A percentile compares a stretch with the other conserved stretches of the same genome.
Evolutionary conservation across 257 asterid genomes (phyloP).

Genomic region (Solanum chilense): DNA sequence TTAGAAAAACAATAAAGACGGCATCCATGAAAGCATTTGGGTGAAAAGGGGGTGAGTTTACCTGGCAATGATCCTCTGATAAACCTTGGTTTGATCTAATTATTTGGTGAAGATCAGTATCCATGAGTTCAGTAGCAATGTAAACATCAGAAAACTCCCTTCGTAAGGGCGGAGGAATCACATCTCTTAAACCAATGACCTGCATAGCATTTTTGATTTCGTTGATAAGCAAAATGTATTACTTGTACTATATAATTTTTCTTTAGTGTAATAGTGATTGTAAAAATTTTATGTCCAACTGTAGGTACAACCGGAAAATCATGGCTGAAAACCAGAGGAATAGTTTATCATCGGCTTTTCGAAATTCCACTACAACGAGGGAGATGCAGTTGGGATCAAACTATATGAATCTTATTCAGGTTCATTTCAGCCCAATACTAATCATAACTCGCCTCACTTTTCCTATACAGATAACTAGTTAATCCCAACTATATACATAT

Average conservation of each 20-base stretch:
- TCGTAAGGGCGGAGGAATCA: slow-evolving; percentile 88
- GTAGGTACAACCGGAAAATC: not conserved
- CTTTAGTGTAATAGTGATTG: too few species aligned
- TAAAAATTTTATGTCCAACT: too few species aligned
- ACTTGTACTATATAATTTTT: not conserved
- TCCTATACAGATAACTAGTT: not conserved
- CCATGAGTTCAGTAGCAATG: slow-evolving; percentile 75
- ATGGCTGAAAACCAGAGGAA: not conserved
- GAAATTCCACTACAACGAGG: not conserved
- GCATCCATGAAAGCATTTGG: not conserved
- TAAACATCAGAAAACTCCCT: slow-evolving; percentile 84
- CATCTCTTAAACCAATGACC: slow-evolving; percentile 73
- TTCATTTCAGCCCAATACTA: not conserved
- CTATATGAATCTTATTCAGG: not conserved
- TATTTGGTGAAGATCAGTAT: slow-evolving; percentile 97
- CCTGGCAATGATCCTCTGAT: slow-evolving; percentile 96
- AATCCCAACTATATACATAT: not conserved
- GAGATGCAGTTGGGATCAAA: not conserved
- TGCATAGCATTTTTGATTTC: slow-evolving; percentile 9
- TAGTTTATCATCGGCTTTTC: not conserved
- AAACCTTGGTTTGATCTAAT: slow-evolving; percentile 86
- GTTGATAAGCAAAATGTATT: not conserved
- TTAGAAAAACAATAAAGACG: not conserved
- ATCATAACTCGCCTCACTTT: not conserved
- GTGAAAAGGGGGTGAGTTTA: slow-evolving; percentile 1